phyloP scores from a whole-genome alignment of 768 basidiomycete species.

The Serendipita sp. region DNA sequence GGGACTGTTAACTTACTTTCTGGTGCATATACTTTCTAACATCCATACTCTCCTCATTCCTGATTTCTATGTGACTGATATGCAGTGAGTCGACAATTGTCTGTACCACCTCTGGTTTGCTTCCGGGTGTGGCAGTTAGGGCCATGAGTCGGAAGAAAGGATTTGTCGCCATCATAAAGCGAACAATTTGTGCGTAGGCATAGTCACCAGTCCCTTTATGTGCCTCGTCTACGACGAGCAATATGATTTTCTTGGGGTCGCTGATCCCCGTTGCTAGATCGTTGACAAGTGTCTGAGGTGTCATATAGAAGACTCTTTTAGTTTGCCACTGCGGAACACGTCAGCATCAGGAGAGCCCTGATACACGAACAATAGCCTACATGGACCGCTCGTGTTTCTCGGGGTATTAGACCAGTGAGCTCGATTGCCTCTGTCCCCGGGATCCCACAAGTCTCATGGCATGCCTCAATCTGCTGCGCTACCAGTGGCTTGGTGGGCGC shows the following conservation, averaged over 20 bases:
- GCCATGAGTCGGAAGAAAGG: constrained; percentile 86
- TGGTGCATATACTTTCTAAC: constrained; percentile 71
- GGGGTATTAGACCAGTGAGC: constrained; percentile 61
- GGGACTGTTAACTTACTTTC: constrained; percentile 37
- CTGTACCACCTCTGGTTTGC: constrained; percentile 76
- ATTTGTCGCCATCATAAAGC: constrained; percentile 85
- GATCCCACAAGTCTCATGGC: constrained; percentile 85
- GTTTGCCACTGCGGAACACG: constrained; percentile 43
- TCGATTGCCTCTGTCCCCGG: constrained; percentile 73
- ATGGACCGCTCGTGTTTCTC: constrained; percentile 35
- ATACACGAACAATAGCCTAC: constrained; percentile 26
- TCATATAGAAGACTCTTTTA: constrained; percentile 87
- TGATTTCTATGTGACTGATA: constrained; percentile 87
- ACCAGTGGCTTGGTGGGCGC: constrained; percentile 95
- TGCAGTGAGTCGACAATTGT: constrained; percentile 81
- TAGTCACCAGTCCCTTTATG: constrained; percentile 89
- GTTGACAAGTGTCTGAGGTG: constrained; percentile 85
- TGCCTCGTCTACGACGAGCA: constrained; percentile 88
- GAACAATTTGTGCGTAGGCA: constrained; percentile 76
- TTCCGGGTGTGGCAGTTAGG: constrained; percentile 87
- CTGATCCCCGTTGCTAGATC: constrained; percentile 61
- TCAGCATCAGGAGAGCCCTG: constrained; percentile 8
- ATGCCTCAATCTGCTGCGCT: constrained; percentile 86
- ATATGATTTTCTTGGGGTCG: constrained; percentile 63
- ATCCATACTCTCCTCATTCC: constrained; percentile 82